These are phyloP conservation scores for Panicum miliaceum DNA, from an alignment of 176 grass and related monocot species.

Conservation along the genomic window DNA sequence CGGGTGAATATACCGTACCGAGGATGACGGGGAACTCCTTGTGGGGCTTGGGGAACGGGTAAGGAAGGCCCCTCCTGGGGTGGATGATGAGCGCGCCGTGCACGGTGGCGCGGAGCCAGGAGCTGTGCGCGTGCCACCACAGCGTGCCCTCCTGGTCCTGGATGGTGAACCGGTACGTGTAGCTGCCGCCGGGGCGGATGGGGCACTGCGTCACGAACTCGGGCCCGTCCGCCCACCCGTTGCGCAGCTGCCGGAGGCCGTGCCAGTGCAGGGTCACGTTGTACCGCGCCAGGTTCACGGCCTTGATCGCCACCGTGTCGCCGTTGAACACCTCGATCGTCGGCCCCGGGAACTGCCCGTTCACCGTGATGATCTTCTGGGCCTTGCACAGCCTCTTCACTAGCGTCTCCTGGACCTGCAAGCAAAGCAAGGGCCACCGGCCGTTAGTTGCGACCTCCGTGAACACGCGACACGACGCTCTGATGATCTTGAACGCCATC, in stretches of 20 bases:
- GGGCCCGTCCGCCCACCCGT: conserved; percentile 70
- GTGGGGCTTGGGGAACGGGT: conserved; percentile 71
- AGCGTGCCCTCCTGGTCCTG: conserved; percentile 78
- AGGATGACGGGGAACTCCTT: conserved; percentile 71
- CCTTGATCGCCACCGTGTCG: conserved; percentile 81
- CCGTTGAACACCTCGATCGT: conserved; percentile 70
- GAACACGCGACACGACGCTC: too few relatives aligned
- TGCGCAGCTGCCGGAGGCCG: conserved; percentile 68
- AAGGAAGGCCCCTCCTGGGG: conserved; percentile 55
- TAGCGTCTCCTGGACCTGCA: conserved; percentile 68
- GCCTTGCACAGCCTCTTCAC: conserved; percentile 91
- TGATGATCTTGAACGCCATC: too few relatives aligned
- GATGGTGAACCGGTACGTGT: conserved; percentile 78
- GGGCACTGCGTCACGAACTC: conserved; percentile 76
- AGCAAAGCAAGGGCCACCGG: neutral
- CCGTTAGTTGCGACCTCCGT: too few relatives aligned
- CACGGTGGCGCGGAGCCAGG: conserved; percentile 85
- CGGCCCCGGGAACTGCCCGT: conserved; percentile 77
- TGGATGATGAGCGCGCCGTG: conserved; percentile 86
- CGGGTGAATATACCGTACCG: conserved; percentile 14
- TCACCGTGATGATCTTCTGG: conserved; percentile 84
- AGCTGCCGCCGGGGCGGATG: conserved; percentile 65
- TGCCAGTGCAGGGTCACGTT: conserved; percentile 98
- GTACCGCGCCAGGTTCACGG: conserved; percentile 76
- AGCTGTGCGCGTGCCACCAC: conserved; percentile 94